Percentiles rank a stretch among this genome's conserved stretches.
Evolutionary conservation across 345 rosid genomes (phyloP).

Genomic region (Carallia pectinifolia): DNA sequence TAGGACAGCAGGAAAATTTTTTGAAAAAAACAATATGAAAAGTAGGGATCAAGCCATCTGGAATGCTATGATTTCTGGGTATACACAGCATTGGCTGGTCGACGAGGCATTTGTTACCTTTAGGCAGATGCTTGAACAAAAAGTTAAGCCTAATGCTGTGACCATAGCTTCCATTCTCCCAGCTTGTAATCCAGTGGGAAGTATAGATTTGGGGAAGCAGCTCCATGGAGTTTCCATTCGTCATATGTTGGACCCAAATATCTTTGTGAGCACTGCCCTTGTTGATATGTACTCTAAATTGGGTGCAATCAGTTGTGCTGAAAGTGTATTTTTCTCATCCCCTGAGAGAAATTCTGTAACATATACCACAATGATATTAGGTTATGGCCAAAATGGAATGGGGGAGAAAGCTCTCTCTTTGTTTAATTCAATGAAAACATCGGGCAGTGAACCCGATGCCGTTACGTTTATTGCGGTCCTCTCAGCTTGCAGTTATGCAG

Average conservation of each 20-base stretch:
- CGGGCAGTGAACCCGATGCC: constrained; percentile 56
- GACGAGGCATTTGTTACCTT: constrained; percentile 57
- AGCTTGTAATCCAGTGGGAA: constrained; percentile 66
- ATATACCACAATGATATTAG: constrained; percentile 73
- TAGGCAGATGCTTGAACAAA: constrained; percentile 59
- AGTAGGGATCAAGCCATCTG: constrained; percentile 77
- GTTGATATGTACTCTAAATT: constrained; percentile 86
- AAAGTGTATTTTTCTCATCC: constrained; percentile 46
- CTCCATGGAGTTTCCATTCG: constrained; percentile 74
- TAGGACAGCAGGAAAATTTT: constrained; percentile 42
- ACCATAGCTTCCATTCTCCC: constrained; percentile 78
- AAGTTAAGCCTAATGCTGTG: constrained; percentile 61
- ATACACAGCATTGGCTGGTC: constrained; percentile 59
- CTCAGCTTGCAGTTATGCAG: constrained; percentile 82
- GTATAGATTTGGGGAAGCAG: constrained; percentile 65
- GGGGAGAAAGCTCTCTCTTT: constrained; percentile 69
- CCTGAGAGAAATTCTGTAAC: constrained; percentile 71
- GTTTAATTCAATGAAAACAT: constrained; percentile 59
- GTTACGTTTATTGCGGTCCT: constrained; percentile 72
- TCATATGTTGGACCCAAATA: constrained; percentile 54
- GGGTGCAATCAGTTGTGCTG: constrained; percentile 62
- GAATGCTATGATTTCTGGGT: constrained; percentile 89
- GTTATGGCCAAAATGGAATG: constrained; percentile 90
- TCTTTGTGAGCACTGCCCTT: constrained; percentile 74
- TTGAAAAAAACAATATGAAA: constrained; percentile 32